Conservation (phyloP, 768 basidiomycete species). For the Epithele typhae region DNA sequence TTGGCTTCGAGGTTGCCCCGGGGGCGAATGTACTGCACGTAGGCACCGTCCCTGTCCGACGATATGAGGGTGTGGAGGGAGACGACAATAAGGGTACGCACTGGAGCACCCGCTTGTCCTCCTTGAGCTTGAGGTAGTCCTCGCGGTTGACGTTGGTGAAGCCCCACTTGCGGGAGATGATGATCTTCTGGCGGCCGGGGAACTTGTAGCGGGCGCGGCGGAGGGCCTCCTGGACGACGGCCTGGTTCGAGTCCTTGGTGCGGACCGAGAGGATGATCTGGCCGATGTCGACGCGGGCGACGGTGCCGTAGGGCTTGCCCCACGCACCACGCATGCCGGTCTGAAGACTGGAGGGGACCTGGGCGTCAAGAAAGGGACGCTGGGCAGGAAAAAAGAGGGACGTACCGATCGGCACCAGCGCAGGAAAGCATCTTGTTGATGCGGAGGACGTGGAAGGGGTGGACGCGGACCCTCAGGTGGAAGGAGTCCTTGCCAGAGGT, state of each 20-base stretch:
- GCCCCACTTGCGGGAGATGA: conserved; percentile 97
- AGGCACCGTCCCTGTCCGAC: conserved; percentile 77
- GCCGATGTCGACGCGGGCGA: conserved; percentile 95
- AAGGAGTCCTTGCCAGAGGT: conserved; percentile 97
- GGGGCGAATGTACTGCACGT: conserved; percentile 89
- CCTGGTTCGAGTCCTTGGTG: conserved; percentile 81
- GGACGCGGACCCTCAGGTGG: conserved; percentile 95
- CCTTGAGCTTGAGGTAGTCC: conserved; percentile 86
- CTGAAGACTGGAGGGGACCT: conserved; percentile 60
- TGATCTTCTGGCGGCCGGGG: conserved; percentile 98
- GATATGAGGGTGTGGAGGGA: conserved; percentile 6
- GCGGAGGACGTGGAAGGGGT: conserved; percentile 98
- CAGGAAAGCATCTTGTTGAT: conserved; percentile 99
- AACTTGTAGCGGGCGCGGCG: conserved; percentile 99
- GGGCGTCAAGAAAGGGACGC: neutral
- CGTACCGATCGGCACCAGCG: conserved; percentile 95
- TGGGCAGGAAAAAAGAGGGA: conserved; percentile 2
- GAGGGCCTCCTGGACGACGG: conserved; percentile 93
- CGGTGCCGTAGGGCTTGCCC: conserved; percentile 98
- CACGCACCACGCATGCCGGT: conserved; percentile 99
- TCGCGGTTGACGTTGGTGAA: conserved; percentile 93
- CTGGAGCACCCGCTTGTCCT: conserved; percentile 86
- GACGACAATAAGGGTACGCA: conserved; percentile 37
- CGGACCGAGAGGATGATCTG: conserved; percentile 92
- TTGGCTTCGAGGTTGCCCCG: conserved; percentile 84